Base-by-base conservation (phyloP, 345 rosid genomes). In the Salix udensis region DNA sequence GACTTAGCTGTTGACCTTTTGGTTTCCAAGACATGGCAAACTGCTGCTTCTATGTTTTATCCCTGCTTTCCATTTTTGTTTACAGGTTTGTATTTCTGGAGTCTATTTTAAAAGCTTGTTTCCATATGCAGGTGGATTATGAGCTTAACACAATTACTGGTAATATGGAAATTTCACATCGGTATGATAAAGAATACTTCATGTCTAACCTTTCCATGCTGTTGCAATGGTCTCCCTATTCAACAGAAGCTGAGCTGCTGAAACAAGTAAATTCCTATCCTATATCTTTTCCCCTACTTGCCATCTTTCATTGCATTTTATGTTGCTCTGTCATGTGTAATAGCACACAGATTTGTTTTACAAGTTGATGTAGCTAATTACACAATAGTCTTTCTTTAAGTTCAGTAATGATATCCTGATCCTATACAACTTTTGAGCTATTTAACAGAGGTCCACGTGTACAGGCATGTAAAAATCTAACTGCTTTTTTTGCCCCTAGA, bases 141-240 rank as follows among this genome's bases (percentile, higher is more conserved):
- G 88, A 89, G 77, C 82, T 85, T 72, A 85, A 89, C 66, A 65
- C 67, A 21, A 73, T 82, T 52, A 80, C 83, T 40, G 88, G 85
- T 44, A 73, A 78, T 11, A 76, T 89, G 36, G 87, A 82, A 73
- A 58, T 76, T 64, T 83, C 88, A 78, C 81, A 65, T 61, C 76
- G 70, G 52, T 67, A 87, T 76, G 84, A 83, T 78, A 83, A 79
- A 86, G 96, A 91, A 28, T 91, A 87, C 81, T 91, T 78, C 76
- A 77, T 10, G 42, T 78, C 91, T 30, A 95, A 87, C 83, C 92
- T 93, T 79, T 89, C 97, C 72, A 73, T 89, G 84, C 74, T 96
- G 67, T 82, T 91, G 82, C 84, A 81, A 68, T 96, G 99, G 99
- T 93, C 99, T 73, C 99, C 97, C 24, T 93, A 84, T 88, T 87